phyloP scores from a whole-genome alignment of 2,329 filamentous ascomycete species.

The Cladophialophora chaetospira region DNA sequence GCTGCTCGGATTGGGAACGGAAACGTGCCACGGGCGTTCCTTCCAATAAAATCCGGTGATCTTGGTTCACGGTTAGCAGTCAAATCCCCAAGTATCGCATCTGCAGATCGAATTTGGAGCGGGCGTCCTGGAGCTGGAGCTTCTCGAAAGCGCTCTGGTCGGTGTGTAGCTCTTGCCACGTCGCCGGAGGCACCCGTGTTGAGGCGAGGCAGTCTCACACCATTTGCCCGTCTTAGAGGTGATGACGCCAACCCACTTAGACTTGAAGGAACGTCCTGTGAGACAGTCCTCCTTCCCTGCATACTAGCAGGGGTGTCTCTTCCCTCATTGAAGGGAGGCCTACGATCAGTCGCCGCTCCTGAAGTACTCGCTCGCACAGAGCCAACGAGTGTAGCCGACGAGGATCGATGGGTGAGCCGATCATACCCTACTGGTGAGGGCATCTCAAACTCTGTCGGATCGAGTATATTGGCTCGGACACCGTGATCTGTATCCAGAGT shows the following conservation, averaged over 20 bases:
- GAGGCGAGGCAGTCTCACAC: conserved; percentile 31
- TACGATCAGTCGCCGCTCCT: background rate
- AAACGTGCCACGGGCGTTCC: conserved; percentile 20
- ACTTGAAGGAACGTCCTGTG: background rate
- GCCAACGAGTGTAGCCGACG: conserved; percentile 4
- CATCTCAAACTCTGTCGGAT: conserved; percentile 19
- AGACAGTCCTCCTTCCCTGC: background rate
- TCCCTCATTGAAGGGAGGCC: background rate
- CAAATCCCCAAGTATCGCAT: conserved; percentile 10
- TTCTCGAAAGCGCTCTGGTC: background rate
- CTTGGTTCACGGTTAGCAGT: conserved; percentile 7
- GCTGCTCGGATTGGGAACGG: conserved; percentile 12
- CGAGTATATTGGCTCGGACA: conserved; percentile 18
- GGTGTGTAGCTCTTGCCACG: background rate
- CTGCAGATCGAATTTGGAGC: conserved; percentile 24
- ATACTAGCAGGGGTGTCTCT: background rate
- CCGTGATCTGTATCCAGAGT: background rate
- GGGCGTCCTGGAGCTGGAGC: conserved; percentile 1
- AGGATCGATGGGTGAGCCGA: conserved; percentile 13
- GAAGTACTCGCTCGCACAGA: background rate
- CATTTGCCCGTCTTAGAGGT: conserved; percentile 29
- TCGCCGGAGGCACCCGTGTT: conserved; percentile 27
- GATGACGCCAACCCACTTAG: conserved; percentile 1
- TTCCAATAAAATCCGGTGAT: conserved; percentile 27
- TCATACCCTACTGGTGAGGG: conserved; percentile 13